phyloP scores from a whole-genome alignment of 148 eudicot species.

The Vaccinium darrowii region DNA sequence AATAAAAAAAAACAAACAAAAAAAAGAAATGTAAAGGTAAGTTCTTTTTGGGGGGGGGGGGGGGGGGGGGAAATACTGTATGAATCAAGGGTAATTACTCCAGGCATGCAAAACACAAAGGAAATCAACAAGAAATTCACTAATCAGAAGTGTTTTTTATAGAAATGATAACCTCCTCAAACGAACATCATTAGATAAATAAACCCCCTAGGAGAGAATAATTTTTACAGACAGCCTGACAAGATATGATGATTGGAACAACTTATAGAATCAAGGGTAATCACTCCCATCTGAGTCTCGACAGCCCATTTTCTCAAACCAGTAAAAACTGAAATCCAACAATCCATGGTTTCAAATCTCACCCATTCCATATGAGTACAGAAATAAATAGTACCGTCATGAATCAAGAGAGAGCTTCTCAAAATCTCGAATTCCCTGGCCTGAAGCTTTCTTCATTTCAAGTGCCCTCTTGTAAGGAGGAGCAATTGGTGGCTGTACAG shows the following conservation, averaged over 20 bases:
- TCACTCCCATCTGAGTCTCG: not conserved
- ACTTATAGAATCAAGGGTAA: not conserved
- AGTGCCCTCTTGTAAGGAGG: slow-evolving; percentile 97
- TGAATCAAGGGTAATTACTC: too few species aligned
- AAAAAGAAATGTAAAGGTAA: too few species aligned
- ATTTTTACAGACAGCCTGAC: not conserved
- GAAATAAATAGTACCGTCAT: slow-evolving; percentile 17
- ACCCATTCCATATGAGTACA: not conserved
- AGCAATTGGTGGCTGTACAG: slow-evolving; percentile 94
- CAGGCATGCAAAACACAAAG: not conserved
- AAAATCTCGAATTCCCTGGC: slow-evolving; percentile 50
- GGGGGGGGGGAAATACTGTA: too few species aligned
- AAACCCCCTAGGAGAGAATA: not conserved
- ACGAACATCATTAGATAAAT: not conserved
- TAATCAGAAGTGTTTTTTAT: not conserved
- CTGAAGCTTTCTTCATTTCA: slow-evolving; percentile 89
- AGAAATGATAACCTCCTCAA: not conserved
- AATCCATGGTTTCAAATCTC: not conserved
- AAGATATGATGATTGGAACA: not conserved
- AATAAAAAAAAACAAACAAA: too few species aligned
- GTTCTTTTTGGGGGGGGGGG: too few species aligned
- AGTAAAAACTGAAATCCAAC: too few species aligned
- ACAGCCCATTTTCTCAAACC: not conserved
- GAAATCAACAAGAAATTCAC: not conserved
- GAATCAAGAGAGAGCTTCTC: slow-evolving; percentile 57